Conservation (phyloP, 768 basidiomycete genomes). For the Erythrobasidium yunnanense region DNA sequence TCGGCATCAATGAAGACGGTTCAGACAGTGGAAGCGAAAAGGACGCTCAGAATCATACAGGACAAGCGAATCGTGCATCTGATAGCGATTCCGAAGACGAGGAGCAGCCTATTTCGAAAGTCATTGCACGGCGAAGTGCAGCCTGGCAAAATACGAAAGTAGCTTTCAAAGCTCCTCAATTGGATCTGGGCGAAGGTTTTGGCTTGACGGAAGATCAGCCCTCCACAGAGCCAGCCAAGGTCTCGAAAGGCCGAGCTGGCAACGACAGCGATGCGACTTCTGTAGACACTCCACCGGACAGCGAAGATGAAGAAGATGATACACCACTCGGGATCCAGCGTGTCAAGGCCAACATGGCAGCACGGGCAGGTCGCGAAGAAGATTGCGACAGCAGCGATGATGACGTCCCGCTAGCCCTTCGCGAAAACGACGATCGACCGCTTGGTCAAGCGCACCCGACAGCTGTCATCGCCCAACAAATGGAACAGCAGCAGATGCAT, state of each 20-base stretch:
- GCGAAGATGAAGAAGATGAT: conserved; percentile 4
- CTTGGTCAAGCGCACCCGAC: conserved; percentile 10
- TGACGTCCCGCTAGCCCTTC: background rate
- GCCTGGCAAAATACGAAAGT: background rate
- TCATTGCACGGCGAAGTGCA: background rate
- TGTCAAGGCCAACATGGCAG: background rate
- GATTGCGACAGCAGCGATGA: background rate
- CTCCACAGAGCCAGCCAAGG: too few species aligned
- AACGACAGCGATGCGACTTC: background rate
- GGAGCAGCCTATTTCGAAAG: background rate
- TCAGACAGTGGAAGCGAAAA: background rate
- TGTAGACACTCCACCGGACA: background rate
- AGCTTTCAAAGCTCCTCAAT: background rate
- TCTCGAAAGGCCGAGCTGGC: too few species aligned
- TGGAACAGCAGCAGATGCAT: background rate
- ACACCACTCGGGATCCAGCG: background rate
- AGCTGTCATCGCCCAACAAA: conserved; percentile 9
- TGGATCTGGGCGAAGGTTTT: background rate
- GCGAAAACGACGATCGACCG: conserved; percentile 1
- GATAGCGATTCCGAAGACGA: background rate
- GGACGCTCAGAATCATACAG: background rate
- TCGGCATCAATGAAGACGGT: background rate
- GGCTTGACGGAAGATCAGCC: too few species aligned
- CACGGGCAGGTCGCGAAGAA: background rate
- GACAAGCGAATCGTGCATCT: background rate